Percentiles rank a stretch among this genome's conserved stretches.
Conservation (phyloP, 352 stramenopile genomes). For the Phytophthora litchii region DNA sequence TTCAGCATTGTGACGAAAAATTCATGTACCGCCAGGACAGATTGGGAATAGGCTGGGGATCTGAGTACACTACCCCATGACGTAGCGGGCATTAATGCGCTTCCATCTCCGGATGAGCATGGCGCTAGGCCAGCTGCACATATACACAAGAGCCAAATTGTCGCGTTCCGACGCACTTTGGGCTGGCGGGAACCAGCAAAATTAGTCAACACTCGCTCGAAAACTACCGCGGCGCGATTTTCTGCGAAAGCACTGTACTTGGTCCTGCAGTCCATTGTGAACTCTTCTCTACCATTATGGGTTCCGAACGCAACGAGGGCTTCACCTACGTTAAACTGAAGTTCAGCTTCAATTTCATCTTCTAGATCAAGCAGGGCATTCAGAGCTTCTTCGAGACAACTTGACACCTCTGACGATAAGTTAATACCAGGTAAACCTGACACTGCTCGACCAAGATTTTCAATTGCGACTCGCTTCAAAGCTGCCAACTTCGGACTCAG, state of each 20-base stretch:
- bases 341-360: slow-evolving; percentile 36
- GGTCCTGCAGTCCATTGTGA: slow-evolving; percentile 14
- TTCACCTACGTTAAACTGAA: slow-evolving; percentile 65
- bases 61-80: slow-evolving; percentile 48
- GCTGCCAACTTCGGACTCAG: slow-evolving; percentile 44
- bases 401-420: slow-evolving; percentile 18
- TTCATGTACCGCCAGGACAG: slow-evolving; percentile 63
- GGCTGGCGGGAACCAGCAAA: slow-evolving; percentile 47
- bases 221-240: slow-evolving; percentile 46
- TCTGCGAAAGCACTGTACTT: slow-evolving; percentile 29
- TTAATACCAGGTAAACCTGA: slow-evolving; percentile 36
- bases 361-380: slow-evolving; percentile 33
- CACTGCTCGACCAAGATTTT: slow-evolving; percentile 42
- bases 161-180: slow-evolving; percentile 54
- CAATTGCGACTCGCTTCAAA: slow-evolving; percentile 47
- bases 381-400: slow-evolving; percentile 33
- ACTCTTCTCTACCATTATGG: slow-evolving; percentile 29
- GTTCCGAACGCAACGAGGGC: slow-evolving; percentile 58
- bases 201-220: slow-evolving; percentile 46
- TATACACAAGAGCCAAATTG: slow-evolving; percentile 75
- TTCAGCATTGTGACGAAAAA: slow-evolving; percentile 86
- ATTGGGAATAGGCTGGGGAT: slow-evolving; percentile 31
- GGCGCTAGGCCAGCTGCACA: slow-evolving; percentile 52
- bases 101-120: neutral
- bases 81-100: neutral